Base-by-base conservation (phyloP, 805 yeast genomes). In the Candida maesae region DNA sequence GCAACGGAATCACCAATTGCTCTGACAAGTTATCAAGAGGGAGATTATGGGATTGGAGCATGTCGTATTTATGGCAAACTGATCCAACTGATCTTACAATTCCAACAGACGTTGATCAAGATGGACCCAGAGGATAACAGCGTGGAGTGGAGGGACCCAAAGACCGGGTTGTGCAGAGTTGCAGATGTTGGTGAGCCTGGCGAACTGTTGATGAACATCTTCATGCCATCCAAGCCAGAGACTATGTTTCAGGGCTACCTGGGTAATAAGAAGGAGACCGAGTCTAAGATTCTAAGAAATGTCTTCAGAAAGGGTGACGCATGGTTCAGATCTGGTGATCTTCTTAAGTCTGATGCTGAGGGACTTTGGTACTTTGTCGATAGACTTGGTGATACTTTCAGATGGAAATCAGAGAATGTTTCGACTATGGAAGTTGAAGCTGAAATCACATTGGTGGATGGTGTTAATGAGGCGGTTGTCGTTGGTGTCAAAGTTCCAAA, bases 391-490 rank as follows among this genome's bases (percentile, higher is more conserved):
- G 98, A 90, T 58, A 91, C 97, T 0, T 90, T 85, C 68, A 73
- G 98, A 53, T 90, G 98, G 98, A 91, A 88, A 66, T 84, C 95
- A 2, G 98, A 90, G 65, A 90, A 90, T 61, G 96, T 91, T 10
- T 80, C 93, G 14, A 89, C 97, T 12, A 81, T 90, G 25, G 97
- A 90, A 65, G 96, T 90, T 29, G 97, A 91, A 59, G 84, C 82
- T 56, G 81, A 79, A 57, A 63, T 85, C 21, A 59, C 66, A 21
- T 65, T 61, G 18, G 47, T 58, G 24, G 51, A 52, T 15, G 49
- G 58, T 5, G 66, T 84, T 35, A 72, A 73, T 45, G 87, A 83
- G 46, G 77, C 82, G 11, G 89, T 87, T 34, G 96, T 90, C 17
- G 96, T 93, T 39, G 96, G 96, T 27, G 81, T 84, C 4, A 74